These are phyloP conservation scores for Setomelanomma holmii DNA, from an alignment of 2,329 filamentous ascomycete species.

Conservation along the genomic window DNA sequence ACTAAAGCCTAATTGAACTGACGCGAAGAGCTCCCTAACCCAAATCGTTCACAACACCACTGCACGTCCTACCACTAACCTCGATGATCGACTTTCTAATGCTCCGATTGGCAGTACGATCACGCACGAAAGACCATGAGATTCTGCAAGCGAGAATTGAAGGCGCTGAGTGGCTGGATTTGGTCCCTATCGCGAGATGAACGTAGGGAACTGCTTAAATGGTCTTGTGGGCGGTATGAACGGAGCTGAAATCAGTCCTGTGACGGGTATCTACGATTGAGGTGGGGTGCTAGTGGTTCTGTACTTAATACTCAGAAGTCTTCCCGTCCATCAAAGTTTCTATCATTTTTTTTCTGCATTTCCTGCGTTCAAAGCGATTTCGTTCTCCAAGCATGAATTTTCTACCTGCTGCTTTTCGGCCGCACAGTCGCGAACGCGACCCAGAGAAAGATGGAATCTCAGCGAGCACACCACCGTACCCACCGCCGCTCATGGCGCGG, in stretches of 20 bases:
- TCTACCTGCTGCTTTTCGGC: constrained; percentile 22
- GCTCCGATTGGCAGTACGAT: not conserved
- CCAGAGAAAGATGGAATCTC: constrained; percentile 26
- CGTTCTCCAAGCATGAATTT: constrained; percentile 21
- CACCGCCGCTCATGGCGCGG: constrained; percentile 5
- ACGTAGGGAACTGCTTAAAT: constrained; percentile 11
- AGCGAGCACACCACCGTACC: constrained; percentile 17
- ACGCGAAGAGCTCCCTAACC: not conserved
- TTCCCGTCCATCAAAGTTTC: too few relatives aligned
- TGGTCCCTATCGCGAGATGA: constrained; percentile 6
- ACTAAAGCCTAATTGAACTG: not conserved
- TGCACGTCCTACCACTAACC: not conserved
- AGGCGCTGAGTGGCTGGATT: constrained; percentile 16
- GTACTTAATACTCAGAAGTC: too few relatives aligned
- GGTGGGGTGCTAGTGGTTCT: not conserved
- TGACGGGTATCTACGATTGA: constrained; percentile 4
- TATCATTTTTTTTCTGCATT: not conserved
- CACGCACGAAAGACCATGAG: not conserved
- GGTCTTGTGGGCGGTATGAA: constrained; percentile 3
- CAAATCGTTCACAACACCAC: not conserved
- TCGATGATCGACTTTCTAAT: not conserved
- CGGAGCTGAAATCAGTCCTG: constrained; percentile 8
- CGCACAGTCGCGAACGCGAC: constrained; percentile 19
- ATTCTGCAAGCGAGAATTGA: constrained; percentile 3
- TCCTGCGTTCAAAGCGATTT: not conserved